These are phyloP conservation scores for Amoebophrya sp. DNA, from an alignment of 169 alveolate genomes.

Conservation along the genomic window DNA sequence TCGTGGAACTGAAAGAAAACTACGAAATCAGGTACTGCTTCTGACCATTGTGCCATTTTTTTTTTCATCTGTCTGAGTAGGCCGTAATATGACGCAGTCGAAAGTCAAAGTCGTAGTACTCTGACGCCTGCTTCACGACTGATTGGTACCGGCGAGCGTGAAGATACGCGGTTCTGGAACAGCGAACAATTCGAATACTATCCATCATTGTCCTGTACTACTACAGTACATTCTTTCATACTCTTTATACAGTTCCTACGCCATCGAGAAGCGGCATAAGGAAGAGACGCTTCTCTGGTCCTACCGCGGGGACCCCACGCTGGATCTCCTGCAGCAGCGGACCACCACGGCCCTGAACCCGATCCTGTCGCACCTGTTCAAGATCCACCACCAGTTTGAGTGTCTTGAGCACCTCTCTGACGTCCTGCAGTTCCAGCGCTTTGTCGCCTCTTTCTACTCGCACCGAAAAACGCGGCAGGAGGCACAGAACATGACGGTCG, in stretches of 20 bases:
- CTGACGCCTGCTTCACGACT: no score
- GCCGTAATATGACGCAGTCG: no score
- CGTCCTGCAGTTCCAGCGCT: not conserved
- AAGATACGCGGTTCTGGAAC: no score
- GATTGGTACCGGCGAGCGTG: no score
- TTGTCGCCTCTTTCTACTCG: not conserved
- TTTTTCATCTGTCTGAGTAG: no score
- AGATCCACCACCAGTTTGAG: not conserved
- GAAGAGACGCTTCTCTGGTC: not conserved
- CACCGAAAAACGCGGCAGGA: not conserved
- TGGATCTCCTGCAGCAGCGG: not conserved
- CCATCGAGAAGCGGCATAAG: not conserved
- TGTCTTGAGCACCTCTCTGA: not conserved
- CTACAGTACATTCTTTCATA: no score
- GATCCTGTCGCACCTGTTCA: not conserved
- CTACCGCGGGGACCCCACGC: not conserved
- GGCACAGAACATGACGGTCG: not conserved
- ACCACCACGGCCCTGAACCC: not conserved
- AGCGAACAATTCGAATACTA: no score
- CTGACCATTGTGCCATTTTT: no score
- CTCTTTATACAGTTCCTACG: no score
- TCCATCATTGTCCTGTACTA: no score
- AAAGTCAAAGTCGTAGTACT: no score
- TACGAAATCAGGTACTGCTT: not conserved
- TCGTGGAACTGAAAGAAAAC: not conserved